Percentiles rank a stretch among this genome's conserved stretches.
These are phyloP conservation scores for Pseudozyma sp. DNA, from an alignment of 1,284 basidiomycete genomes.

Conservation along the genomic window DNA sequence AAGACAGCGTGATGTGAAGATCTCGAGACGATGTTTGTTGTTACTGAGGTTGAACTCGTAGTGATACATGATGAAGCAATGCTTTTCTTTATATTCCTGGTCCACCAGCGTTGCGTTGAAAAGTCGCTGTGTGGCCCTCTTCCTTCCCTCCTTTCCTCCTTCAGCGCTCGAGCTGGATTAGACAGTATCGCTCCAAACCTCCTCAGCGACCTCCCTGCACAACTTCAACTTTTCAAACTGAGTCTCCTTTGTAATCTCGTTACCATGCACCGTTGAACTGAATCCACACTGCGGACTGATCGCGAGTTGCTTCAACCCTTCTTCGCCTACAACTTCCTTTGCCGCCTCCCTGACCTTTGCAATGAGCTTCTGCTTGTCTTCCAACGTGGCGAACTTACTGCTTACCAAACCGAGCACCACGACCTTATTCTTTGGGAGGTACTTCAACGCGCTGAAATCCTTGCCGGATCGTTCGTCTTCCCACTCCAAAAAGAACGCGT, in stretches of 20 bases:
- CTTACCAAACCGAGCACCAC: constrained; percentile 81
- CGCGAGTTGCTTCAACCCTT: constrained; percentile 75
- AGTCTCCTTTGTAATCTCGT: constrained; percentile 72
- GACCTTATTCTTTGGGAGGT: constrained; percentile 77
- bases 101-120: neutral
- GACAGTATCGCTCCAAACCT: constrained; percentile 42
- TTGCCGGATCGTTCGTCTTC: constrained; percentile 81
- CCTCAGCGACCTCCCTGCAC: constrained; percentile 72
- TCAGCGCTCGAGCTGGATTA: neutral
- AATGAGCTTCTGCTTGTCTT: constrained; percentile 75
- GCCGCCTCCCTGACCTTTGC: constrained; percentile 77
- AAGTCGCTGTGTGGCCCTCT: neutral
- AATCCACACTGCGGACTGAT: constrained; percentile 83
- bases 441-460: constrained; percentile 65
- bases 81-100: too few relatives aligned
- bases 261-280: constrained; percentile 73
- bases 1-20: neutral
- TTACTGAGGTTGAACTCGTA: constrained; percentile 3
- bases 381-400: constrained; percentile 78
- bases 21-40: too few relatives aligned
- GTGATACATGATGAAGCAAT: constrained; percentile 3
- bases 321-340: constrained; percentile 71
- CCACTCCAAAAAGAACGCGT: constrained; percentile 81
- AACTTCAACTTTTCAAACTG: constrained; percentile 74
- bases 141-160: neutral